Percentiles rank a stretch among this genome's conserved stretches.
phyloP scores from a whole-genome alignment of 352 stramenopile genomes.

The Sclerospora graminicola region DNA sequence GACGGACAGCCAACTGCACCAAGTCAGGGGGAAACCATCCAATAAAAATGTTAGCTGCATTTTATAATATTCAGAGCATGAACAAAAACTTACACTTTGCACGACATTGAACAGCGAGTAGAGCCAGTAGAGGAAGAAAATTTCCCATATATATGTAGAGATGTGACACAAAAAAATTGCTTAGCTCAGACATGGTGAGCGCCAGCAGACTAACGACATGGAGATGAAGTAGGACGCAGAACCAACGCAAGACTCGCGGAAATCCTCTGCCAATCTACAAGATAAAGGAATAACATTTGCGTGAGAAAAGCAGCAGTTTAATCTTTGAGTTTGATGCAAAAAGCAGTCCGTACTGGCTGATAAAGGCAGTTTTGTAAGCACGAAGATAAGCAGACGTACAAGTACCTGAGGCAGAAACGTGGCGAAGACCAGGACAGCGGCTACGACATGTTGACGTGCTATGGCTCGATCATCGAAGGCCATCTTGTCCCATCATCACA shows the following conservation, averaged over 20 bases:
- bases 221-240: constrained; percentile 82
- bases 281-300: constrained; percentile 59
- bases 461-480: no score
- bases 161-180: constrained; percentile 62
- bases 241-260: constrained; percentile 56
- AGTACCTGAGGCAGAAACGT: constrained; percentile 81
- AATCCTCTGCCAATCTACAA: no score
- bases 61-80: no score
- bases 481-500: no score
- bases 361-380: constrained; percentile 81
- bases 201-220: constrained; percentile 60
- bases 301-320: not conserved
- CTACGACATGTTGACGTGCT: constrained; percentile 34
- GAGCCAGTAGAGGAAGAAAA: no score
- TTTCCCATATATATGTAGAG: constrained; percentile 73
- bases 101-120: constrained; percentile 84
- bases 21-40: no score
- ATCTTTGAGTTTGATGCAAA: no score
- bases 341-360: constrained; percentile 44
- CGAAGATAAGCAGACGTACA: no score
- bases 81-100: constrained; percentile 45
- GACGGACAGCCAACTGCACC: constrained; percentile 62
- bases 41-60: no score
- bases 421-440: constrained; percentile 72
- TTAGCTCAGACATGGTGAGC: constrained; percentile 40